phyloP scores from a whole-genome alignment of 1,139 yeast genomes.

The Pichia sp. region DNA sequence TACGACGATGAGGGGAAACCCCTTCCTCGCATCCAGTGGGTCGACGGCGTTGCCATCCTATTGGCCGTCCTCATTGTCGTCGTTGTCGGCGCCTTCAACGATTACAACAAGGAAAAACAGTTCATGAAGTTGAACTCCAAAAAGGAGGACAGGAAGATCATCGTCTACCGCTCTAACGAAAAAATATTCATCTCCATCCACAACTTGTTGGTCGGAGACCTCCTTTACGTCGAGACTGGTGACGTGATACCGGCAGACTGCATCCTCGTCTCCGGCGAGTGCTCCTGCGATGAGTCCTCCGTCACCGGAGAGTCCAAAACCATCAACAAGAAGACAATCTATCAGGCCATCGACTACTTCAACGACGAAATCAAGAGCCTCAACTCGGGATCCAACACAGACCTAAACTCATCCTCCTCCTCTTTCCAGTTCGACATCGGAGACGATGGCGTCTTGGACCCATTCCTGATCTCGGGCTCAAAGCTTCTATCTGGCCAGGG shows the following conservation, averaged over 20 bases:
- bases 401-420: slow-evolving; percentile 22
- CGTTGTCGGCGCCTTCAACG: slow-evolving; percentile 88
- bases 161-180: slow-evolving; percentile 70
- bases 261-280: slow-evolving; percentile 66
- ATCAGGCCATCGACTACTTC: slow-evolving; percentile 40
- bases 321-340: slow-evolving; percentile 60
- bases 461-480: slow-evolving; percentile 89
- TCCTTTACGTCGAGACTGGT: slow-evolving; percentile 82
- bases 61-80: slow-evolving; percentile 90
- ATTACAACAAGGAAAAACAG: slow-evolving; percentile 93
- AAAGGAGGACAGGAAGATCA: slow-evolving; percentile 79
- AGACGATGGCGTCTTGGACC: slow-evolving; percentile 49
- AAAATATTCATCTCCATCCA: slow-evolving; percentile 68
- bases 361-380: slow-evolving; percentile 15
- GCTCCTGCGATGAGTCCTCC: slow-evolving; percentile 89
- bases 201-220: slow-evolving; percentile 81
- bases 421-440: slow-evolving; percentile 48
- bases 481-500: slow-evolving; percentile 85
- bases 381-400: slow-evolving; percentile 27
- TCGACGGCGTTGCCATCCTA: slow-evolving; percentile 96
- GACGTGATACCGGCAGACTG: slow-evolving; percentile 92
- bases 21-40: slow-evolving; percentile 88
- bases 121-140: slow-evolving; percentile 81
- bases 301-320: slow-evolving; percentile 93
- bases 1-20: slow-evolving; percentile 73